Evolutionary conservation across 768 basidiomycete genomes (phyloP).

Genomic region (Agaricus subrufescens): DNA sequence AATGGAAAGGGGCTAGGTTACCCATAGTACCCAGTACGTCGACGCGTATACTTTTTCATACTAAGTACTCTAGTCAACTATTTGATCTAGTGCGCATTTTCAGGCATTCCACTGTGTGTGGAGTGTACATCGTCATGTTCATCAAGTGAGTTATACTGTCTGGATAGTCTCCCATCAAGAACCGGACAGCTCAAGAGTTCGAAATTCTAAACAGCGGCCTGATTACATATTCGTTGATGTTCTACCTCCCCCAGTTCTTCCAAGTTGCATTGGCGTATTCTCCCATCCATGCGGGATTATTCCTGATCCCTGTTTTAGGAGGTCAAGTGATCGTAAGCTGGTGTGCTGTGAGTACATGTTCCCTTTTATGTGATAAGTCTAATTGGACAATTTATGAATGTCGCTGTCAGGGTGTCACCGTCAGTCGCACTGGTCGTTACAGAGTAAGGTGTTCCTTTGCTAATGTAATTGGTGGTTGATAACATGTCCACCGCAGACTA

Average conservation of each 20-base stretch:
- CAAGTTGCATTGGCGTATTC: constrained; percentile 66
- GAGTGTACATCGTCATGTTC: constrained; percentile 68
- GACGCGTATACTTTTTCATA: not conserved
- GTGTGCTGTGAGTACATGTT: constrained; percentile 35
- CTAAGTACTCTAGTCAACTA: not conserved
- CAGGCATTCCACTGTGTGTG: constrained; percentile 57
- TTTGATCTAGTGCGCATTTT: constrained; percentile 60
- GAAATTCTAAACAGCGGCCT: constrained; percentile 38
- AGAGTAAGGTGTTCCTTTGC: constrained; percentile 27
- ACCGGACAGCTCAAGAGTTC: not conserved
- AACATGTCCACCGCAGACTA: constrained; percentile 31
- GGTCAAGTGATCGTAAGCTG: constrained; percentile 59
- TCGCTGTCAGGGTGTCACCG: constrained; percentile 45
- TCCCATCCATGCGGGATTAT: constrained; percentile 52
- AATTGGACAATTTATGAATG: not conserved
- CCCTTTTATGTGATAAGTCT: not conserved
- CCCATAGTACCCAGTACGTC: constrained; percentile 69
- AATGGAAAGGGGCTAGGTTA: constrained; percentile 64
- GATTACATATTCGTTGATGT: constrained; percentile 59
- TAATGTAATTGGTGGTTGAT: not conserved
- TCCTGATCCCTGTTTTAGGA: constrained; percentile 66
- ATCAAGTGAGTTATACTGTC: constrained; percentile 41
- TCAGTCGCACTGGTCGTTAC: constrained; percentile 63
- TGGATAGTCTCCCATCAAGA: not conserved
- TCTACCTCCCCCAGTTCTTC: constrained; percentile 73